Evolutionary conservation across 345 rosid species (phyloP), one percentile per base, ranked within the genome.

Genomic region (Geranium rotundifolium): DNA sequence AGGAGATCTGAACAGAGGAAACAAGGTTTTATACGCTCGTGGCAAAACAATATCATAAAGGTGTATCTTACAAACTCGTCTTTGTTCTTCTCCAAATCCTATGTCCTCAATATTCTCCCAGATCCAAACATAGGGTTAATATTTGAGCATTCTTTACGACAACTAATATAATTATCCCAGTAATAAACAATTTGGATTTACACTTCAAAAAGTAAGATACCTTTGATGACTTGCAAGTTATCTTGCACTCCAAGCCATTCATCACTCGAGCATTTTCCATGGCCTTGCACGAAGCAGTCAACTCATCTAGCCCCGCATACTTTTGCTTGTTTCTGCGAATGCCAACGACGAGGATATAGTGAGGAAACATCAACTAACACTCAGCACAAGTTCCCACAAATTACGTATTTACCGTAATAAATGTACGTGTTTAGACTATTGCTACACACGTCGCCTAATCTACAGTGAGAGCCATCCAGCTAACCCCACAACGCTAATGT

Each of bases 191-290:
- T 23, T 23, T 23, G 27, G 27, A 23, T 23, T 23, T 23, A 46
- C 52, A 9, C 52, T 46, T 7, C 15, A 12, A 10, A 46, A 31
- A 41, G 41, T 9, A 65, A 59, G 29, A 65, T 76, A 90, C 97
- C 97, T 90, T 93, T 72, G 71, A 86, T 56, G 97, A 82, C 71
- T 68, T 86, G 83, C 97, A 88, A 61, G 95, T 75, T 66, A 90
- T 80, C 81, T 89, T 88, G 73, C 93, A 88, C 78, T 93, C 99
- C 71, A 93, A 84, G 71, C 99, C 99, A 72, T 93, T 93, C 68
- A 82, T 74, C 62, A 79, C 78, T 68, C 73, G 73, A 74, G 85
- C 88, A 64, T 81, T 88, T 70, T 93, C 97, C 86, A 84, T 80
- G 63, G 96, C 92, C 73, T 71, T 59, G 73, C 83, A 74, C 14